These are phyloP conservation scores for Plectranthus barbatus DNA, from an alignment of 257 asterid species.

Conservation along the genomic window DNA sequence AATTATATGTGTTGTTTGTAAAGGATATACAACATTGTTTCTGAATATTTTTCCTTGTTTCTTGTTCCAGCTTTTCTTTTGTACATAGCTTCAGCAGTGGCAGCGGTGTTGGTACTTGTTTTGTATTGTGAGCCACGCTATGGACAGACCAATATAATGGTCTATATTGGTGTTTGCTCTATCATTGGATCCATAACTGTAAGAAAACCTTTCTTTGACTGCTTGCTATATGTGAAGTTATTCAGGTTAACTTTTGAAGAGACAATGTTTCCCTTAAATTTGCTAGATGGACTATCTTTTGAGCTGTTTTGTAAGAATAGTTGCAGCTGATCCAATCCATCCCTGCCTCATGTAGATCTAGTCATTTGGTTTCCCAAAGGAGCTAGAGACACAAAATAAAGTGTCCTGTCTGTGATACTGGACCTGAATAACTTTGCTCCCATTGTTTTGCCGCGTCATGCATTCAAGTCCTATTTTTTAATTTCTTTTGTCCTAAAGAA, in stretches of 20 bases:
- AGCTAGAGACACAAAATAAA: not conserved
- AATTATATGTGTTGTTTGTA: not conserved
- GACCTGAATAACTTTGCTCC: not conserved
- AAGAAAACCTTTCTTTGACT: slow-evolving; percentile 18
- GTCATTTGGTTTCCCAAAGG: not conserved
- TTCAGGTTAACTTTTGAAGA: not conserved
- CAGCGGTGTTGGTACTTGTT: slow-evolving; percentile 50
- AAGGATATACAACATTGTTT: not conserved
- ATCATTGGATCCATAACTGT: slow-evolving; percentile 70
- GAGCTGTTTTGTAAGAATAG: slow-evolving; percentile 2
- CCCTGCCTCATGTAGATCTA: not conserved
- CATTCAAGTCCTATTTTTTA: not conserved
- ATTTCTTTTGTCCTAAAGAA: not conserved
- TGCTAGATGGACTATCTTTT: not conserved
- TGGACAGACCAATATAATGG: slow-evolving; percentile 66
- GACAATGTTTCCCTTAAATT: not conserved
- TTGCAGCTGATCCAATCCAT: not conserved
- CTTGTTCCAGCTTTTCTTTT: slow-evolving; percentile 56
- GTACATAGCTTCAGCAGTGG: slow-evolving; percentile 61
- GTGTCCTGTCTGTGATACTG: too few relatives aligned
- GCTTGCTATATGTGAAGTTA: not conserved
- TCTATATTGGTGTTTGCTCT: slow-evolving; percentile 68
- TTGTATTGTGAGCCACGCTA: slow-evolving; percentile 62
- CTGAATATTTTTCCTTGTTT: slow-evolving; percentile 1
- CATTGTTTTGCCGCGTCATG: not conserved